A percentile compares a stretch with the other conserved stretches of the same genome.
These are phyloP conservation scores for Penicillium sclerotiorum DNA, from an alignment of 2,329 filamentous ascomycete genomes.

Conservation along the genomic window DNA sequence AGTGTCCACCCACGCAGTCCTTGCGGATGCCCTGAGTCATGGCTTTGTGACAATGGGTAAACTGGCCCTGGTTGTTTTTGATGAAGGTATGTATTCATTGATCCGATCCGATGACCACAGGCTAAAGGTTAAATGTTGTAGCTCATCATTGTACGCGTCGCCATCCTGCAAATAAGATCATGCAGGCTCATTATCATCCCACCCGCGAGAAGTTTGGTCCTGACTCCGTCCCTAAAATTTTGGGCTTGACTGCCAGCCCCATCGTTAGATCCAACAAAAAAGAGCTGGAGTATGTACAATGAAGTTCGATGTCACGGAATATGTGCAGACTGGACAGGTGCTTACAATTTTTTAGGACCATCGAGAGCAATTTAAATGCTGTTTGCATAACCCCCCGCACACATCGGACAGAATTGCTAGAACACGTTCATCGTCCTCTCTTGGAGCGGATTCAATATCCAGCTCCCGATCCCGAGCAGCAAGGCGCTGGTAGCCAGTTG, in stretches of 20 bases:
- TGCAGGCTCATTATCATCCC: slow-evolving; percentile 69
- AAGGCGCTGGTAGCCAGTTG: slow-evolving; percentile 13
- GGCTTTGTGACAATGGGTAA: slow-evolving; percentile 68
- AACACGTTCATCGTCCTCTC: slow-evolving; percentile 67
- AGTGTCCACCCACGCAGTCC: slow-evolving; percentile 74
- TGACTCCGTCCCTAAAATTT: slow-evolving; percentile 61
- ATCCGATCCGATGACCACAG: background rate
- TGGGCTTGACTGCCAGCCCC: slow-evolving; percentile 82
- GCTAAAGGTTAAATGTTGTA: slow-evolving; percentile 14
- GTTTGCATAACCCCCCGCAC: slow-evolving; percentile 68
- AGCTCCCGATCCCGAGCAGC: background rate
- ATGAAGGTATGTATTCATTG: slow-evolving; percentile 65
- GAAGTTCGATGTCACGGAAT: no score
- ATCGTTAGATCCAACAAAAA: slow-evolving; percentile 62
- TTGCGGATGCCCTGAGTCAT: slow-evolving; percentile 73
- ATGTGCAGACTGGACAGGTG: no score
- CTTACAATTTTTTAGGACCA: slow-evolving; percentile 36
- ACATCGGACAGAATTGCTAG: slow-evolving; percentile 70
- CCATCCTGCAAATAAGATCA: slow-evolving; percentile 69
- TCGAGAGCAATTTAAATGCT: slow-evolving; percentile 73
- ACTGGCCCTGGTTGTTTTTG: slow-evolving; percentile 74
- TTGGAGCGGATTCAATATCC: slow-evolving; percentile 28
- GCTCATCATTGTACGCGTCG: slow-evolving; percentile 73
- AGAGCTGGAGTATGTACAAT: slow-evolving; percentile 54
- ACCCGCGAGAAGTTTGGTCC: slow-evolving; percentile 38